phyloP scores from a whole-genome alignment of 2,329 filamentous ascomycete species.

The Venturiaceae sp. region DNA sequence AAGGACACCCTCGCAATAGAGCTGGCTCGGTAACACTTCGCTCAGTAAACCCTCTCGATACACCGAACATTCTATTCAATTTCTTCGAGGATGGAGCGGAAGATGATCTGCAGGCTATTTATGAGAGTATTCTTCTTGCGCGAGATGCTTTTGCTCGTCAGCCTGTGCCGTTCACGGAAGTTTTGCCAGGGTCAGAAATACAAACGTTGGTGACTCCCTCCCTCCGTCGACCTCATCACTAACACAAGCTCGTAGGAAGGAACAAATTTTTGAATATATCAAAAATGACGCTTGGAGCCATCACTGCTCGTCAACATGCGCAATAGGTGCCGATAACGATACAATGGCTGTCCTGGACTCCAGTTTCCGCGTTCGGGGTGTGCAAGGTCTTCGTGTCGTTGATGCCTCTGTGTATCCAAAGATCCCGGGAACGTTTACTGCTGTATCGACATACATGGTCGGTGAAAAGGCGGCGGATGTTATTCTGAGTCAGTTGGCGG shows the following conservation, averaged over 20 bases:
- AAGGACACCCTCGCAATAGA: constrained; percentile 51
- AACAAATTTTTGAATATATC: constrained; percentile 12
- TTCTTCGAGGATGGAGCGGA: constrained; percentile 37
- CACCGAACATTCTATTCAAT: constrained; percentile 44
- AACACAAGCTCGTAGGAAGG: neutral
- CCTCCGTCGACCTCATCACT: neutral
- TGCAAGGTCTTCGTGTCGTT: constrained; percentile 40
- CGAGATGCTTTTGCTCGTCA: neutral
- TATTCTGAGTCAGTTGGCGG: too few relatives aligned
- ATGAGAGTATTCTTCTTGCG: constrained; percentile 45
- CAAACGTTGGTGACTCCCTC: neutral
- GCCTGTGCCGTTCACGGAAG: neutral
- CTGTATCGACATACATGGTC: constrained; percentile 44
- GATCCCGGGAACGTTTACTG: constrained; percentile 42
- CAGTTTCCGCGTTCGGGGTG: constrained; percentile 41
- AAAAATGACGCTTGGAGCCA: constrained; percentile 31
- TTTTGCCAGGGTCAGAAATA: neutral
- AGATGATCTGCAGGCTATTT: constrained; percentile 41
- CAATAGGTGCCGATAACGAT: constrained; percentile 42
- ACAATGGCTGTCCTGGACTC: constrained; percentile 42
- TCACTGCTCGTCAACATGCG: constrained; percentile 47
- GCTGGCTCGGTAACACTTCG: constrained; percentile 51
- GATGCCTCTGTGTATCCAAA: constrained; percentile 21
- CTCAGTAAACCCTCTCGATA: constrained; percentile 53
- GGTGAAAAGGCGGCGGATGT: constrained; percentile 53